Evolutionary conservation across 108 stramenopile species (phyloP), one percentile per base, ranked within the genome.

Genomic region (Nannochloropsis oceanica): DNA sequence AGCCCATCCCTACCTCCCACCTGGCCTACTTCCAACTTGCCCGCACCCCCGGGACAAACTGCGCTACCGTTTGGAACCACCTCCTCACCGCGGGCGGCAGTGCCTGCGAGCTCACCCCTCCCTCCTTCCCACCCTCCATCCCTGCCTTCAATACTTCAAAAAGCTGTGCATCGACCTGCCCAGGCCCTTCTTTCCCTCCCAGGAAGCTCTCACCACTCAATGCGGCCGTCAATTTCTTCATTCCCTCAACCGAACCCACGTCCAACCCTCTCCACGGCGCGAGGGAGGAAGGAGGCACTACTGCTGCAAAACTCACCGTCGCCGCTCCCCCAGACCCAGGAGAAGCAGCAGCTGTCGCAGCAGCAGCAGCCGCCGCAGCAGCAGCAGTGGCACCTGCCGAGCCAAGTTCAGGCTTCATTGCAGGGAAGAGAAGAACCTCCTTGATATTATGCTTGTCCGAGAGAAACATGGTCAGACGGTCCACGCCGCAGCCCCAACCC

Each of bases 391-490:
- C 79, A 26, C 24, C 13, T 18, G 59, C n/a, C 22, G 59, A n/a
- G 22, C 59, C 59, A n/a, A 73, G 59, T 8, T 91, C 89, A 25
- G 99, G 99, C 93, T 98, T 98, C 99, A 99, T 99, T 59, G 99
- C 99, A 25, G 99, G 99, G 92, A 99, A 99, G 59, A 99, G 91
- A 44, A 99, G 89, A 20, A 99, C 99, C 91, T 99, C 99, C 93
- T 98, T 98, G 92, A 99, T 99, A 87, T 98, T 99, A 92, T 95
- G 95, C 89, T 98, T 98, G 94, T 99, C 97, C 44, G 96, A 92
- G 87, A 99, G 93, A 90, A 99, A 99, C 99, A 99, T 99, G 88
- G 99, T 95, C 14, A 99, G 91, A 25, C 99, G 95, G 93, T 99
- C 99, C 84, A 99, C 92, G 83, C 99, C 99, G 25, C 96, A 92